phyloP scores from a whole-genome alignment of 2,329 filamentous ascomycete genomes.

The Xylaria sp. region DNA sequence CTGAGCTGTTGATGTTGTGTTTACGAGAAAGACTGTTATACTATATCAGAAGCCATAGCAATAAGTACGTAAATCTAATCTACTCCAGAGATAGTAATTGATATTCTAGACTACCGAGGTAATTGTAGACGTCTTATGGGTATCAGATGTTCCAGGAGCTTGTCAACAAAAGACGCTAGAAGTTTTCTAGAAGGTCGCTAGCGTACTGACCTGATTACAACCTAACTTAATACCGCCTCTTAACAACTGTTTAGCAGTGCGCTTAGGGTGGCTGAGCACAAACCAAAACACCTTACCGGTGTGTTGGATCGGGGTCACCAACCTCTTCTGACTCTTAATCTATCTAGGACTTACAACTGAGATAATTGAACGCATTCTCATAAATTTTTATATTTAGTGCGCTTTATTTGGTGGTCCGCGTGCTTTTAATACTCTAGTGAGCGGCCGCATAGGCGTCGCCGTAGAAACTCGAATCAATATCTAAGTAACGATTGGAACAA shows the following conservation, averaged over 20 bases:
- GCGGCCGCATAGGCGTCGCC: not conserved
- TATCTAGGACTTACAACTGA: not conserved
- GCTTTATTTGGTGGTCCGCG: not conserved
- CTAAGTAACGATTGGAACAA: no score
- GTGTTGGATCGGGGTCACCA: not conserved
- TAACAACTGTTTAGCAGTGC: not conserved
- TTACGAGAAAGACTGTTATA: not conserved
- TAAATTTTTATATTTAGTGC: constrained; percentile 12
- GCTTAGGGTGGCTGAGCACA: constrained; percentile 1
- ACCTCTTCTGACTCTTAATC: not conserved
- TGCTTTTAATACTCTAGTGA: not conserved
- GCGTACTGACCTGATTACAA: not conserved
- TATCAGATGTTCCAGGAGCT: not conserved
- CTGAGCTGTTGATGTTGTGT: not conserved
- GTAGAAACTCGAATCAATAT: no score
- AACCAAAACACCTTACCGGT: not conserved
- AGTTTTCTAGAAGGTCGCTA: constrained; percentile 27
- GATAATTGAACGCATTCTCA: not conserved
- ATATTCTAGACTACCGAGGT: no score
- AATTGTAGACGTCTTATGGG: not conserved
- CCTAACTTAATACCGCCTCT: no score
- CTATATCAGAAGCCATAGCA: not conserved
- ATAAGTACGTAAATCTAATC: not conserved
- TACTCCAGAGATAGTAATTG: not conserved
- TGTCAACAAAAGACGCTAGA: constrained; percentile 14